Percentiles rank a stretch among this genome's conserved stretches.
These are phyloP conservation scores for Chionographis japonica DNA, from an alignment of 106 monocot genomes.

Conservation along the genomic window DNA sequence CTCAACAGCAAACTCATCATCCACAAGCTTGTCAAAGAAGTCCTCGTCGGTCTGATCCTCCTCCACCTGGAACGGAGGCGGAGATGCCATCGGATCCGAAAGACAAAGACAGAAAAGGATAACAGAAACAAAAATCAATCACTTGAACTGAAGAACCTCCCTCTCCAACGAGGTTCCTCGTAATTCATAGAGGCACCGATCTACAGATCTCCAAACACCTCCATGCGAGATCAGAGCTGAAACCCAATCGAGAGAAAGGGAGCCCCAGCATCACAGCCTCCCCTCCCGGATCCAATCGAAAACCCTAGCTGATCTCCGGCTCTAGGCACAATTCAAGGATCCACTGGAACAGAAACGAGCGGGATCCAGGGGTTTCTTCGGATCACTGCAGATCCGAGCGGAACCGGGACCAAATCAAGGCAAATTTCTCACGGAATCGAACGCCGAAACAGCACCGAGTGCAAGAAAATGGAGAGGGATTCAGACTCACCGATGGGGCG, in stretches of 20 bases:
- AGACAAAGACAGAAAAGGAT: neutral
- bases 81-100: constrained; percentile 31
- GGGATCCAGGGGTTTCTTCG: neutral
- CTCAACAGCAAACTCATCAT: constrained; percentile 39
- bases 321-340: neutral
- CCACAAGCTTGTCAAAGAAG: constrained; percentile 85
- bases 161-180: no score
- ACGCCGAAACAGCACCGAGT: no score
- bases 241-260: no score
- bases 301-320: constrained; percentile 8
- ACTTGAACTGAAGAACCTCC: neutral
- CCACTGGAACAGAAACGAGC: neutral
- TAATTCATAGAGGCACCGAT: neutral
- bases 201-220: no score
- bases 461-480: no score
- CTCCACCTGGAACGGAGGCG: constrained; percentile 34
- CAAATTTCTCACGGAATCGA: no score
- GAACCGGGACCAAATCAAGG: no score
- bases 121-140: neutral
- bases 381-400: no score
- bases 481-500: no score
- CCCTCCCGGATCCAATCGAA: neutral
- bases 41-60: constrained; percentile 88
- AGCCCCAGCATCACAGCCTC: neutral
- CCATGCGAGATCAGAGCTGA: no score